Evolutionary conservation across 345 rosid genomes (phyloP).

Genomic region (Geranium brycei): DNA sequence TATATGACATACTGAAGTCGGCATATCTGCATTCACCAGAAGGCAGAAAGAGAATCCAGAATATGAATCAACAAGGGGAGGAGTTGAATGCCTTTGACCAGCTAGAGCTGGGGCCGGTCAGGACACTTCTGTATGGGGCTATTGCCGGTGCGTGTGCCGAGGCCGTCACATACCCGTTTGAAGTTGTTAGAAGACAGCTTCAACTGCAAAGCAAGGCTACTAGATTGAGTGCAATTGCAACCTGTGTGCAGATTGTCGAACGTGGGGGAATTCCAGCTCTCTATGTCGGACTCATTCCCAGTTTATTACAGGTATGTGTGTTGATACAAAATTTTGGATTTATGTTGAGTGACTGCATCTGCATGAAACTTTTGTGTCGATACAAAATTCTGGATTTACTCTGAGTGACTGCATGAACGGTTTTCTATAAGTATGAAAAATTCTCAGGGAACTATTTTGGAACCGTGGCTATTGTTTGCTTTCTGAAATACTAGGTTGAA

Average conservation of each 20-base stretch:
- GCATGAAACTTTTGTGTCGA: not conserved
- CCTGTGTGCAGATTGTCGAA: conserved; percentile 52
- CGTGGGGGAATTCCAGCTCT: conserved; percentile 84
- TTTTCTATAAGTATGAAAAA: conserved; percentile 33
- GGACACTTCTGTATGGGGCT: conserved; percentile 81
- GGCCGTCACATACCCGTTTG: conserved; percentile 90
- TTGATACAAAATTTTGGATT: not conserved
- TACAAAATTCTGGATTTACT: not conserved
- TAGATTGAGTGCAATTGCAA: conserved; percentile 51
- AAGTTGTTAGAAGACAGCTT: conserved; percentile 85
- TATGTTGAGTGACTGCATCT: not conserved
- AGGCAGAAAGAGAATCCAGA: conserved; percentile 51
- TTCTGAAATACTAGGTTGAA: not conserved
- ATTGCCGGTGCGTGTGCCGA: conserved; percentile 82
- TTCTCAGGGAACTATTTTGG: not conserved
- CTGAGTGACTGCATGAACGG: not conserved
- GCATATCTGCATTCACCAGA: conserved; percentile 70
- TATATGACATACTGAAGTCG: conserved; percentile 72
- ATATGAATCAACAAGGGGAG: conserved; percentile 50
- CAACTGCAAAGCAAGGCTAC: conserved; percentile 63
- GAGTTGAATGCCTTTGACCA: conserved; percentile 63
- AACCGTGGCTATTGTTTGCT: not conserved
- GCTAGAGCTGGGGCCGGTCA: conserved; percentile 63
- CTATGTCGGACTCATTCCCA: conserved; percentile 69
- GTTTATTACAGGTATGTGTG: conserved; percentile 68